Evolutionary conservation across 352 stramenopile species (phyloP).

Genomic region (Globisporangium lucens): DNA sequence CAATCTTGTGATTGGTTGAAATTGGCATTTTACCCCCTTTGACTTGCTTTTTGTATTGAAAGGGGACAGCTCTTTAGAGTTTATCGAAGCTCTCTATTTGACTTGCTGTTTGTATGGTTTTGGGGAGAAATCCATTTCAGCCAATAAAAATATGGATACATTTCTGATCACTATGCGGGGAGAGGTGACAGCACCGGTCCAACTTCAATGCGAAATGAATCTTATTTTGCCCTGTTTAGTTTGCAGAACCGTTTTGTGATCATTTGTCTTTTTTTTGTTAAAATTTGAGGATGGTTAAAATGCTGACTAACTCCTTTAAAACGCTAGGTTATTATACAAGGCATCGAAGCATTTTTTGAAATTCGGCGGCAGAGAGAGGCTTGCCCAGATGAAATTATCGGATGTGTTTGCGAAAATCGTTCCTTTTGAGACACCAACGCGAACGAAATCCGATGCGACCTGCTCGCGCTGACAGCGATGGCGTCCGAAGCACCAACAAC

Average conservation of each 20-base stretch:
- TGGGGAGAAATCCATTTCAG: neutral
- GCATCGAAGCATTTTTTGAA: neutral
- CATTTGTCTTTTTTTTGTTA: too few species aligned
- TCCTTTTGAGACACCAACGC: conserved; percentile 8
- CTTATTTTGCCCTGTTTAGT: neutral
- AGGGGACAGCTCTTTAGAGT: too few species aligned
- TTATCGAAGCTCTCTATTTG: neutral
- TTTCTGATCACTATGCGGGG: neutral
- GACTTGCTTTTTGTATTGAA: too few species aligned
- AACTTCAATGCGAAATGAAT: neutral
- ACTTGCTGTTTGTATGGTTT: neutral
- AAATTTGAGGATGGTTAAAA: neutral
- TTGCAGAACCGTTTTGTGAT: neutral
- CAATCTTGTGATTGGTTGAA: neutral
- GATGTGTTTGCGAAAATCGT: neutral
- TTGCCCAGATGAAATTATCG: neutral
- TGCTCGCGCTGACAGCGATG: neutral
- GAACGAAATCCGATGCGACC: neutral
- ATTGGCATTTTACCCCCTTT: too few species aligned
- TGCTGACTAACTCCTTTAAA: neutral
- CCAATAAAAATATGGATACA: neutral
- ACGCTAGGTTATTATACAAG: neutral
- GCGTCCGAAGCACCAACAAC: neutral
- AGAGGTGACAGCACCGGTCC: neutral
- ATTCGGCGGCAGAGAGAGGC: conserved; percentile 1